Base-by-base conservation (phyloP, 2,329 filamentous ascomycete species). In the Arthrobotrys sphaeroides region DNA sequence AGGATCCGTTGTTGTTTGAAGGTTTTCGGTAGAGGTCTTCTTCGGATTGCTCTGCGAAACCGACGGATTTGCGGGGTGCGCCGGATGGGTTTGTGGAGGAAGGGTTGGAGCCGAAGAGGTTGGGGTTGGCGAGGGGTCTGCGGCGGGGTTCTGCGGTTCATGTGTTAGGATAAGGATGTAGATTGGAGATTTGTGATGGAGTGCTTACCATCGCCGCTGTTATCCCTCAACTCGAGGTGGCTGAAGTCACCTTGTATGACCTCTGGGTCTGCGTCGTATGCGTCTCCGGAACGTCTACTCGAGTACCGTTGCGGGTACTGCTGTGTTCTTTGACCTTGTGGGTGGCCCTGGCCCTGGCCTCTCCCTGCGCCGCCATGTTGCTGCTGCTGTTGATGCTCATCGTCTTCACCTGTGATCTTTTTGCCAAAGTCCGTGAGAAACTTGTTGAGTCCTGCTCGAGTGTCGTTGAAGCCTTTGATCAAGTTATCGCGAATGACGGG, bases 351-450 rank as follows among this genome's bases (percentile, higher is more conserved):
- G 7, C 80, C 78, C 60, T 81, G 80, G 20, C 51, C 51, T 38
- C 51, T 55, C 33, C 66, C 42, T 2, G 24, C 45, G 12, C 43
- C 55, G 20, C 73, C 77, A 6, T 78, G 80, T 53, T 82, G 78
- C 31, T 55, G 51, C 16, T 55, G 51, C 33, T 81, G 81, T 36
- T 83, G 82, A 53, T 81, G 79, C 42, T 89, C 88, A 22, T 93
- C 91, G 64, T 90, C 88, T 78, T 95, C 92, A 55, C 95, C 94
- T 80, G 98, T 94, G 33, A 99, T 88, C 83, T 90, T 92, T 87
- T 98, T 98, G 84, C 92, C 95, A 81, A 99, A 85, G 77, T 89
- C 93, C 59, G 88, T 91, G 80, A 99, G 93, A 94, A 94, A 98
- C 57, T 88, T 88, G 84, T 96, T 98, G 80, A 99, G 91, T 81